These are phyloP conservation scores for Lantana camara DNA, from an alignment of 257 asterid genomes.

Conservation along the genomic window DNA sequence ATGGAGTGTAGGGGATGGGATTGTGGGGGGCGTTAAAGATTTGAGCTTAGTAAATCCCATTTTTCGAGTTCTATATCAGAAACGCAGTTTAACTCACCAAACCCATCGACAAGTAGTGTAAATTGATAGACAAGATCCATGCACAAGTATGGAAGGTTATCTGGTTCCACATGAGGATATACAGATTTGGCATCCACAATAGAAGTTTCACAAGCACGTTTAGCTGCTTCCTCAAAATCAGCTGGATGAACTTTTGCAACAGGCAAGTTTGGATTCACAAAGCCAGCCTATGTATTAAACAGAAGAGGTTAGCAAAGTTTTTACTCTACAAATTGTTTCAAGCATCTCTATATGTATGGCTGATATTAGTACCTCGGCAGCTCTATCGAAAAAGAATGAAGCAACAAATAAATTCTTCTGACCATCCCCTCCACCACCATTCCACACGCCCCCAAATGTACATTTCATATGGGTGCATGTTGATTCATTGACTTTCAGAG, in stretches of 20 bases:
- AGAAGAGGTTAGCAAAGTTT: not conserved
- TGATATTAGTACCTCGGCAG: slow-evolving; percentile 72
- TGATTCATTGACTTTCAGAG: slow-evolving; percentile 81
- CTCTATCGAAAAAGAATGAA: slow-evolving; percentile 94
- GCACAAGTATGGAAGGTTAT: slow-evolving; percentile 88
- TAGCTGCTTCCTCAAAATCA: slow-evolving; percentile 85
- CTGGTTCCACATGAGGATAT: slow-evolving; percentile 60
- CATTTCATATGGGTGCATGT: slow-evolving; percentile 92
- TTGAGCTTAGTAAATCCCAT: no score
- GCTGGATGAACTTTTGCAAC: slow-evolving; percentile 83
- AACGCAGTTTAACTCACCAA: slow-evolving; percentile 62
- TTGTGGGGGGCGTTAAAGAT: no score
- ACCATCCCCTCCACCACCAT: slow-evolving; percentile 98
- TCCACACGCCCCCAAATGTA: slow-evolving; percentile 99
- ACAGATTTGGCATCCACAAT: slow-evolving; percentile 60
- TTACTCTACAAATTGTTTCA: slow-evolving; percentile 6
- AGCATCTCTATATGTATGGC: slow-evolving; percentile 17
- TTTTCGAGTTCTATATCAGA: not conserved
- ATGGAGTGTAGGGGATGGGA: no score
- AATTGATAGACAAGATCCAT: slow-evolving; percentile 93
- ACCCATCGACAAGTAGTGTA: slow-evolving; percentile 90
- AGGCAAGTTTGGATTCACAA: slow-evolving; percentile 62
- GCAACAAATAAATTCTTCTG: slow-evolving; percentile 93
- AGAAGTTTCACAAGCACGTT: slow-evolving; percentile 73
- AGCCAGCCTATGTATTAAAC: slow-evolving; percentile 65